These are phyloP conservation scores for Entomophthora muscae DNA, from an alignment of 371 early-diverging fungal species.

Conservation along the genomic window DNA sequence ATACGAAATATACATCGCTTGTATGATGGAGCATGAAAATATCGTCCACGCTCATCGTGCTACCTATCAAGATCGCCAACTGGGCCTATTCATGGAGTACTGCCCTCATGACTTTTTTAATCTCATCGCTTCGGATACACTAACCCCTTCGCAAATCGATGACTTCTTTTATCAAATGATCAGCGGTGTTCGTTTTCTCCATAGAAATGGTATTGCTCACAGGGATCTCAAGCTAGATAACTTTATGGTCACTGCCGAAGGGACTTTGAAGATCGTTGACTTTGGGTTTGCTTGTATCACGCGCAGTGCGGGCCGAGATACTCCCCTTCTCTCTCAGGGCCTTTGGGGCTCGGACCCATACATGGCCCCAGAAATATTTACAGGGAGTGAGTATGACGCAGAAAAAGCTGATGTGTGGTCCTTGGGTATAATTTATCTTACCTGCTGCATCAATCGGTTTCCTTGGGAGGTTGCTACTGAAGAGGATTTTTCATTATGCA, in stretches of 20 bases:
- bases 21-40: slow-evolving; percentile 62
- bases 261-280: slow-evolving; percentile 75
- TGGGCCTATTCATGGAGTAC: slow-evolving; percentile 59
- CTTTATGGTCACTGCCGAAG: slow-evolving; percentile 41
- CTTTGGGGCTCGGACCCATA: slow-evolving; percentile 77
- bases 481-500: slow-evolving; percentile 2
- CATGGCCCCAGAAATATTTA: slow-evolving; percentile 73
- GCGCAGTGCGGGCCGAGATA: slow-evolving; percentile 17
- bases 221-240: slow-evolving; percentile 80
- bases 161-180: slow-evolving; percentile 61
- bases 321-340: slow-evolving; percentile 21
- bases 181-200: slow-evolving; percentile 49
- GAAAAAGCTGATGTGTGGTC: slow-evolving; percentile 60
- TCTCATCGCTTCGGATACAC: slow-evolving; percentile 40
- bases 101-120: slow-evolving; percentile 56
- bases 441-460: slow-evolving; percentile 51
- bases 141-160: slow-evolving; percentile 41
- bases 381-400: slow-evolving; percentile 28
- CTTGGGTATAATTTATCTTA: slow-evolving; percentile 55
- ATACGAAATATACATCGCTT: slow-evolving; percentile 2
- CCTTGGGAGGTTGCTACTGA: slow-evolving; percentile 28
- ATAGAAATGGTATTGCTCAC: slow-evolving; percentile 61
- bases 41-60: slow-evolving; percentile 70
- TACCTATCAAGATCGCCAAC: slow-evolving; percentile 31
- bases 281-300: slow-evolving; percentile 71